Percentiles rank a stretch among this genome's conserved stretches.
Conservation (phyloP, 2,329 filamentous ascomycete species). For the Aspergillus awamori region DNA sequence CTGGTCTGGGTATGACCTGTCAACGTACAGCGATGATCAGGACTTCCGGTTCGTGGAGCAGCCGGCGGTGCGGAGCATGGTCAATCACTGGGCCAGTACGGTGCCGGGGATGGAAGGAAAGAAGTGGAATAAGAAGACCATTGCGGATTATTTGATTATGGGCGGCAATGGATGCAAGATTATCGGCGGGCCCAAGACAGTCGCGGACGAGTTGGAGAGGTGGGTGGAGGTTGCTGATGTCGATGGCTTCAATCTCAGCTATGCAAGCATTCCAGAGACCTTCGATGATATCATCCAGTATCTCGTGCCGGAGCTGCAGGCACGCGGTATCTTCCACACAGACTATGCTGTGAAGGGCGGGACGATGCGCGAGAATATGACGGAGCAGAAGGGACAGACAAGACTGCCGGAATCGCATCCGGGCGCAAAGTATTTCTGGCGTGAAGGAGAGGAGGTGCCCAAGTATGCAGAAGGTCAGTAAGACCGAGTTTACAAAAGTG, state of each 20-base stretch:
- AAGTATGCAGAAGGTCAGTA: conserved; percentile 24
- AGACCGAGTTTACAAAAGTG: background rate
- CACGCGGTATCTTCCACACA: conserved; percentile 43
- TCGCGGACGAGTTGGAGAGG: conserved; percentile 42
- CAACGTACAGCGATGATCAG: conserved; percentile 47
- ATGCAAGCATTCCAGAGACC: conserved; percentile 38
- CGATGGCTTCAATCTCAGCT: conserved; percentile 41
- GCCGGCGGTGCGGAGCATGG: conserved; percentile 48
- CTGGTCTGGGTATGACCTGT: conserved; percentile 52
- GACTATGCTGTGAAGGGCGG: conserved; percentile 41
- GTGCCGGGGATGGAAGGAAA: conserved; percentile 44
- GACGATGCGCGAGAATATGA: conserved; percentile 45
- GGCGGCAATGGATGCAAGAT: conserved; percentile 41
- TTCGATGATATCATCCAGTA: conserved; percentile 41
- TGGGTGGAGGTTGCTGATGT: conserved; percentile 40
- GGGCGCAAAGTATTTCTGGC: conserved; percentile 42
- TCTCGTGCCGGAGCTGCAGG: conserved; percentile 37
- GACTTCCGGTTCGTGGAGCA: conserved; percentile 49
- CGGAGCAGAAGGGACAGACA: conserved; percentile 34
- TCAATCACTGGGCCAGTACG: conserved; percentile 49
- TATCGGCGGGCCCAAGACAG: conserved; percentile 40
- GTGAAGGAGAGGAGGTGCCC: conserved; percentile 36
- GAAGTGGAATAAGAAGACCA: conserved; percentile 44
- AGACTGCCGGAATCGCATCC: conserved; percentile 40
- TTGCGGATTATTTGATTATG: conserved; percentile 38